Conservation (phyloP, 768 basidiomycete genomes). For the Neoboletus magnificus region DNA sequence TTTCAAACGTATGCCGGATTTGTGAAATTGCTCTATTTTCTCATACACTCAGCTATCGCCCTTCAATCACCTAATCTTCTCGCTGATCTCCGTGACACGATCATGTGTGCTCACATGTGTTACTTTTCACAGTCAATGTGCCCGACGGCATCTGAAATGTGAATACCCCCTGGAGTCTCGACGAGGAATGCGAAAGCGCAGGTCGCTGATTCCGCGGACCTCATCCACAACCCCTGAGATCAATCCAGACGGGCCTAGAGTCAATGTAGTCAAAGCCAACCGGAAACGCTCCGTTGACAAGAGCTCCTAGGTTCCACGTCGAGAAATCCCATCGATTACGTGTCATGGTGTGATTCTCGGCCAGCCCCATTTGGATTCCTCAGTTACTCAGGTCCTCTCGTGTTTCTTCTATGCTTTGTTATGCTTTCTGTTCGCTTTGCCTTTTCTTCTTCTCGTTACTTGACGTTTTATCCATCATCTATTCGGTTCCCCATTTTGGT, state of each 20-base stretch:
- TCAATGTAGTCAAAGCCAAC: constrained; percentile 17
- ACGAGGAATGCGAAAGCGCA: constrained; percentile 57
- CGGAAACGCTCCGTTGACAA: constrained; percentile 32
- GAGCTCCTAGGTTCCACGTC: constrained; percentile 15
- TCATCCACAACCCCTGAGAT: constrained; percentile 27
- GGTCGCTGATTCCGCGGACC: constrained; percentile 33
- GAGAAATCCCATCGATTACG: constrained; percentile 1
- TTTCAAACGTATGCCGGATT: constrained; percentile 13
- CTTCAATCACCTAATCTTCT: constrained; percentile 18
- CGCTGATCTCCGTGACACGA: constrained; percentile 28
- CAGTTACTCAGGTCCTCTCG: neutral
- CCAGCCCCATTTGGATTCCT: neutral
- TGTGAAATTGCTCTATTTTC: neutral
- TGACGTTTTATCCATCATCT: constrained; percentile 33
- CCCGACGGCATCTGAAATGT: constrained; percentile 63
- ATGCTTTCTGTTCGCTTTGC: constrained; percentile 26
- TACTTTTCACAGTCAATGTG: constrained; percentile 58
- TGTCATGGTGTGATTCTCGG: constrained; percentile 10
- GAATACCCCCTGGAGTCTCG: constrained; percentile 70
- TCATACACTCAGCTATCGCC: constrained; percentile 11
- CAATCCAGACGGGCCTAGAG: constrained; percentile 24
- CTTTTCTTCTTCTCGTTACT: neutral
- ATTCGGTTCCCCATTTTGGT: constrained; percentile 19
- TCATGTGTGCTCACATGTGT: constrained; percentile 23
- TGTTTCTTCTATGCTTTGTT: constrained; percentile 19